Base-by-base conservation (phyloP, 768 basidiomycete genomes). In the Hebeloma cylindrosporum region DNA sequence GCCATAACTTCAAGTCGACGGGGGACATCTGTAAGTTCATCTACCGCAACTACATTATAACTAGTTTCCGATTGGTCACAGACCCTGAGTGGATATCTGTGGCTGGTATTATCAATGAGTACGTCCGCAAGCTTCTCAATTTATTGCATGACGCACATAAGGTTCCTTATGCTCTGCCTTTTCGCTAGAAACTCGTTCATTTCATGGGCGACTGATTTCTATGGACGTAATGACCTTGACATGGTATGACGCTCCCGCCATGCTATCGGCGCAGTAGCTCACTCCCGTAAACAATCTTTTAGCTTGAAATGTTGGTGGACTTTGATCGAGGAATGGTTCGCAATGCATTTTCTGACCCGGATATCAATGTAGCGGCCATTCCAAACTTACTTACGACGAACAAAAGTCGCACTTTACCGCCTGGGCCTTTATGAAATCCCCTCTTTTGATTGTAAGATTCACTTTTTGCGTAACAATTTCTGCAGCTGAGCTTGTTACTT, bases 401-500 rank as follows among this genome's bases (percentile, higher is more conserved):
- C 63, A 74, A 18, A 85, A 85, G 59, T 72, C 81, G 2, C 83
- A 86, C 57, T 86, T 85, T 58, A 85, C 83, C 0, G 82, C 79
- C 0, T 85, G 84, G 83, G 81, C 81, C 26, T 61, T 86, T 22
- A 75, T 84, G 77, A 85, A 84, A 56, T 80, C 79, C 0, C 83
- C 83, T 2, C 70, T 85, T 10, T 65, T 85, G 39, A 78, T 85
- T 44, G 76, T 56, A 33, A 47, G 54, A n/a, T n/a, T n/a, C n/a
- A n/a, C 26, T 26, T 21, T 23, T 30, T 33, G 20, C 17, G 66
- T 37, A 42, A 60, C n/a, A n/a, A n/a, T 22, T 13, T 10, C 8
- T 53, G 1, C 29, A 11, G 4, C 23, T 25, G 37, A 18, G 18
- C 17, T 41, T 25, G 16, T 11, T 23, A 31, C 27, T 41, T 13